These are phyloP conservation scores for Penicillium sp. DNA, from an alignment of 2,329 filamentous ascomycete genomes.

Conservation along the genomic window DNA sequence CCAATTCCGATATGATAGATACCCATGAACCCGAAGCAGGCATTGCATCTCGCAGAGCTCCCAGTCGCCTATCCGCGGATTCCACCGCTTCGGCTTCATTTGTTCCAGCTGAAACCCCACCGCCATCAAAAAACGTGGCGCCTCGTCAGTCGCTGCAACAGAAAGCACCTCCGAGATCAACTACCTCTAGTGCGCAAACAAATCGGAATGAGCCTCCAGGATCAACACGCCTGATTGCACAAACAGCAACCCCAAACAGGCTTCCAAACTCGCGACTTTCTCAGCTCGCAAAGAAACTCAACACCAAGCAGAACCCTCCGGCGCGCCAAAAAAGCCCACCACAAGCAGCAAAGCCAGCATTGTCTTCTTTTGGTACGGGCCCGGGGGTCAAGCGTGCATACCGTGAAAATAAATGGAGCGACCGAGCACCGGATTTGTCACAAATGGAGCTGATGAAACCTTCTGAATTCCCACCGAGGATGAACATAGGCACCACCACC, in stretches of 20 bases:
- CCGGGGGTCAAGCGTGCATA: background rate
- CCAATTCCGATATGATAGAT: background rate
- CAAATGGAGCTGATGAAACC: slow-evolving; percentile 40
- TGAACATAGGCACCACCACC: background rate
- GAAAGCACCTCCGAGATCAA: background rate
- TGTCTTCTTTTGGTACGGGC: background rate
- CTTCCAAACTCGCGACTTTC: background rate
- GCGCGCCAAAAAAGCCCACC: background rate
- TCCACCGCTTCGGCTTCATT: background rate
- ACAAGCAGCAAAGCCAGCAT: background rate
- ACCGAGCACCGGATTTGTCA: slow-evolving; percentile 38
- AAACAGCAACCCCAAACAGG: background rate
- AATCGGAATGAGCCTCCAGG: background rate
- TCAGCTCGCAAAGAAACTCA: background rate
- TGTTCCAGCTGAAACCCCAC: background rate
- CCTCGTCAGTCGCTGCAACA: background rate
- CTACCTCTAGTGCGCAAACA: background rate
- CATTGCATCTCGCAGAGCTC: background rate
- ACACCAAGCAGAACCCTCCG: background rate
- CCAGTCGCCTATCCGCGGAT: background rate
- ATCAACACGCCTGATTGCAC: background rate
- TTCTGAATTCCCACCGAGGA: slow-evolving; percentile 31
- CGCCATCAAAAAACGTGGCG: background rate
- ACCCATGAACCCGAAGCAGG: background rate
- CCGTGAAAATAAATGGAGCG: slow-evolving; percentile 21